Conservation (phyloP, 257 asterid genomes). For the Solanum ossicruentum region DNA sequence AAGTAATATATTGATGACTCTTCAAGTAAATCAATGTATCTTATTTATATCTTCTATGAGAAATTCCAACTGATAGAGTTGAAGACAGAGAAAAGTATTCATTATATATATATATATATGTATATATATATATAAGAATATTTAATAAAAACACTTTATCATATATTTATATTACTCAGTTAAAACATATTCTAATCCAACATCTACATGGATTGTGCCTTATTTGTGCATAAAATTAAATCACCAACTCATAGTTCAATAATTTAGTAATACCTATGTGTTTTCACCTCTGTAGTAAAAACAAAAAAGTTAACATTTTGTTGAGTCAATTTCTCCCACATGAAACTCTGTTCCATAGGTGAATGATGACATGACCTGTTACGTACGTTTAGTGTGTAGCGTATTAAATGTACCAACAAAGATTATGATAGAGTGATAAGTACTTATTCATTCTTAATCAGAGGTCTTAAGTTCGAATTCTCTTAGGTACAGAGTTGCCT, state of each 20-base stretch:
- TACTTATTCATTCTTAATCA: no score
- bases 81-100: background rate
- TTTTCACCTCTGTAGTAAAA: background rate
- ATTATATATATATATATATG: no score
- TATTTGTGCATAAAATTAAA: no score
- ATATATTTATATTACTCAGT: background rate
- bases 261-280: no score
- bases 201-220: background rate
- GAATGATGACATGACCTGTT: background rate
- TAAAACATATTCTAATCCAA: background rate
- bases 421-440: no score
- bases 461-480: fast-evolving
- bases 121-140: background rate
- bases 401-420: background rate
- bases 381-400: background rate
- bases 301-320: background rate
- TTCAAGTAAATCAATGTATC: background rate
- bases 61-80: background rate
- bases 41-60: background rate
- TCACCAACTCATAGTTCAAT: background rate
- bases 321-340: background rate
- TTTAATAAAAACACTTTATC: background rate
- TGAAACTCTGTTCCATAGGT: background rate
- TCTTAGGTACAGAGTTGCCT: no score
- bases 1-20: background rate